These are phyloP conservation scores for Cetraspora pellucida DNA, from an alignment of 192 early-diverging fungal genomes.

Conservation along the genomic window DNA sequence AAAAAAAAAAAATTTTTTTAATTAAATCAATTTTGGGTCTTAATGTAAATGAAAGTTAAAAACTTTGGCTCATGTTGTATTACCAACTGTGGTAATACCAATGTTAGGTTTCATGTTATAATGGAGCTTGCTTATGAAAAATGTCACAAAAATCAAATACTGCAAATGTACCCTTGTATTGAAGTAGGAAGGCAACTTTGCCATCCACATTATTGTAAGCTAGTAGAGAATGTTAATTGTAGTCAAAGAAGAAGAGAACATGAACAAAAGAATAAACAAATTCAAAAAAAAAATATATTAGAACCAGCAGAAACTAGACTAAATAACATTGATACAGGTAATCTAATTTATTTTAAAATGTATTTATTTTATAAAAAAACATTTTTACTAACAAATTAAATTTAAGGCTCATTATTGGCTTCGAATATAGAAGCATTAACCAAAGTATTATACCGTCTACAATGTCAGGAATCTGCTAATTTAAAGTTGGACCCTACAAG, in stretches of 20 bases:
- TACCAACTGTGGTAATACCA: not conserved
- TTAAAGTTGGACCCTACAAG: not conserved
- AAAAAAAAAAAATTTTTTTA: too few relatives aligned
- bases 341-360: not conserved
- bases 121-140: not conserved
- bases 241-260: not conserved
- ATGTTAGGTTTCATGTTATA: constrained; percentile 9
- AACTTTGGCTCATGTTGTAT: not conserved
- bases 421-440: not conserved
- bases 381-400: not conserved
- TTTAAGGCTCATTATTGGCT: not conserved
- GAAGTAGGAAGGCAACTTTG: constrained; percentile 7
- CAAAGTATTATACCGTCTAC: not conserved
- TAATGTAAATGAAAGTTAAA: not conserved
- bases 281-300: not conserved
- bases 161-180: constrained; percentile 8
- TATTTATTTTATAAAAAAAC: not conserved
- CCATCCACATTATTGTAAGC: not conserved
- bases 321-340: not conserved
- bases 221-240: not conserved
- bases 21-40: too few relatives aligned
- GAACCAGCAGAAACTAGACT: not conserved
- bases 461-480: not conserved
- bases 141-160: not conserved
- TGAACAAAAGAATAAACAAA: not conserved